A percentile compares a stretch with the other conserved stretches of the same genome.
These are phyloP conservation scores for Apiotrichum brassicae DNA, from an alignment of 1,284 basidiomycete species.

Conservation along the genomic window DNA sequence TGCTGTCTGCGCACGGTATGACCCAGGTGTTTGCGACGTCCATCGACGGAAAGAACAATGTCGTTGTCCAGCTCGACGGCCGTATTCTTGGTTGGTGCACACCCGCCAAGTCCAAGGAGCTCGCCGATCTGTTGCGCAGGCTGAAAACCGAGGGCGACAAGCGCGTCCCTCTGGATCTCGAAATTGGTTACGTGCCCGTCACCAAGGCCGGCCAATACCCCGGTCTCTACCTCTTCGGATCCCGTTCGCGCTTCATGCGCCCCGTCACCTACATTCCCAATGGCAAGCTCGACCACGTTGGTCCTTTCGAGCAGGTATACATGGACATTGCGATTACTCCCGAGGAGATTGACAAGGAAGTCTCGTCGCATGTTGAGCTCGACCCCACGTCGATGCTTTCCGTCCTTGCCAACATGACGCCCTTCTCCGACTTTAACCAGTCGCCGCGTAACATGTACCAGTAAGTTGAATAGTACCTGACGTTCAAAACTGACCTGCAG, in stretches of 20 bases:
- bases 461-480: constrained; percentile 41
- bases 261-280: constrained; percentile 90
- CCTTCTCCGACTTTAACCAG: constrained; percentile 89
- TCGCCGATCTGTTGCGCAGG: constrained; percentile 76
- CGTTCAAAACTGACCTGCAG: constrained; percentile 11
- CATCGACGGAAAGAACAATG: constrained; percentile 71
- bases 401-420: constrained; percentile 58
- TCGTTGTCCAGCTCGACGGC: constrained; percentile 92
- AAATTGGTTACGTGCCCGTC: constrained; percentile 87
- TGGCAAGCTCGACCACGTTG: constrained; percentile 80
- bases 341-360: constrained; percentile 74
- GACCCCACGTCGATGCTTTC: constrained; percentile 93
- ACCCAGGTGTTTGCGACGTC: constrained; percentile 72
- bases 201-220: constrained; percentile 95
- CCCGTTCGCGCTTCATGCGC: constrained; percentile 91
- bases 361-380: constrained; percentile 88
- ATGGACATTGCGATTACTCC: constrained; percentile 94
- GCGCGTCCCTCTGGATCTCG: constrained; percentile 84
- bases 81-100: constrained; percentile 92
- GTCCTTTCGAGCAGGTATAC: constrained; percentile 98
- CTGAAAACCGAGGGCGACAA: constrained; percentile 90
- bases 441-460: constrained; percentile 60
- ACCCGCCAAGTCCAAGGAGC: constrained; percentile 64
- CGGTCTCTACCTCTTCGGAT: constrained; percentile 88
- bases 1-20: constrained; percentile 90